Evolutionary conservation across 2,329 filamentous ascomycete species (phyloP).

Genomic region (Aspergillus niger): DNA sequence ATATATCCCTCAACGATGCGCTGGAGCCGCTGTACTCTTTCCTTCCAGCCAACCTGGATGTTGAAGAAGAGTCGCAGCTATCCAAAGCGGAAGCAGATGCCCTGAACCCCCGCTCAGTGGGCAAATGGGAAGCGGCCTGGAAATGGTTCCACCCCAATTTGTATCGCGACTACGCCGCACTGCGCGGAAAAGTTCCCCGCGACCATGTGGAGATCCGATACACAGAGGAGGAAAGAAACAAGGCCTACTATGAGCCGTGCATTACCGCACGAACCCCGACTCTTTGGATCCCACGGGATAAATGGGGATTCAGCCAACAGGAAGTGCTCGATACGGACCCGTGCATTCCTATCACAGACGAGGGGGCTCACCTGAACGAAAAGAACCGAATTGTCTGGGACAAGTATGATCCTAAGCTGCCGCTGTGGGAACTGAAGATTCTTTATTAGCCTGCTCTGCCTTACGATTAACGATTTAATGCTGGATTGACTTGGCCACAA

Average conservation of each 20-base stretch:
- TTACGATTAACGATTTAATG: not conserved
- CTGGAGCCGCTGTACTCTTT: constrained; percentile 57
- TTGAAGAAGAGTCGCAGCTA: constrained; percentile 54
- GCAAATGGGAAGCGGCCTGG: constrained; percentile 29
- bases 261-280: constrained; percentile 63
- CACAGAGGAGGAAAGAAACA: constrained; percentile 59
- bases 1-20: constrained; percentile 57
- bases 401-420: constrained; percentile 57
- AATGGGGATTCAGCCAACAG: constrained; percentile 71
- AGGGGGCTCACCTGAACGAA: constrained; percentile 68
- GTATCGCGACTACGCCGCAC: constrained; percentile 71
- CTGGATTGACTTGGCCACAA: not conserved
- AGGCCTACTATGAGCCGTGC: constrained; percentile 74
- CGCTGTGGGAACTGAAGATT: constrained; percentile 57
- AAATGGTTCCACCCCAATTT: constrained; percentile 69
- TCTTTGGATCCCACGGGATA: constrained; percentile 80
- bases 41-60: constrained; percentile 68
- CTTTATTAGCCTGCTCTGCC: constrained; percentile 43
- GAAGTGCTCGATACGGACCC: constrained; percentile 72
- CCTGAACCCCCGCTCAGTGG: not conserved
- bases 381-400: constrained; percentile 68
- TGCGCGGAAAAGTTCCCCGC: constrained; percentile 69
- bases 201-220: constrained; percentile 61
- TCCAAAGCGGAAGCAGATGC: constrained; percentile 34
- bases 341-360: constrained; percentile 77